These are phyloP conservation scores for Macrolepiota dolichaula DNA, from an alignment of 768 basidiomycete genomes.

Conservation along the genomic window DNA sequence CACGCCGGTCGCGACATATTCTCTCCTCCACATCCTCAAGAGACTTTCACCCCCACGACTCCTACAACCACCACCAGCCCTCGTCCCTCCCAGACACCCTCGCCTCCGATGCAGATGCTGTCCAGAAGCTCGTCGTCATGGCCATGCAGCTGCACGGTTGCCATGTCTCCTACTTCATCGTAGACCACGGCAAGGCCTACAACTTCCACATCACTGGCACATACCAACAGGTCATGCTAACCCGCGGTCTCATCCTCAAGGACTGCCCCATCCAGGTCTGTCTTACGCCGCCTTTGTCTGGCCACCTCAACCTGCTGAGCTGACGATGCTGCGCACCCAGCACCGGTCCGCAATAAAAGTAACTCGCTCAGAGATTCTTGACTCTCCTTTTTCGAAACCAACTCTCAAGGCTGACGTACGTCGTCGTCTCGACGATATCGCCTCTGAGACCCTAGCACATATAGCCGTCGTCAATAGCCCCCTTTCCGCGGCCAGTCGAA, in stretches of 20 bases:
- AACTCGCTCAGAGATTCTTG: constrained; percentile 89
- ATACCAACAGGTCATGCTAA: constrained; percentile 90
- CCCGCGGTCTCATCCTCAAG: constrained; percentile 84
- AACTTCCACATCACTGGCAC: constrained; percentile 90
- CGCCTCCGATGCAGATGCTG: constrained; percentile 62
- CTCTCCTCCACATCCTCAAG: constrained; percentile 61
- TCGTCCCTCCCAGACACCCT: constrained; percentile 33
- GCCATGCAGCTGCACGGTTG: constrained; percentile 81
- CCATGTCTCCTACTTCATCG: constrained; percentile 74
- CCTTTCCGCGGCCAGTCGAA: constrained; percentile 67
- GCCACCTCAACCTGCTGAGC: constrained; percentile 16
- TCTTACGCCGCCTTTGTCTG: constrained; percentile 15
- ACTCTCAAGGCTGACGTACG: constrained; percentile 79
- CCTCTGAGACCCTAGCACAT: constrained; percentile 87
- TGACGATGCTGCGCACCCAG: constrained; percentile 31
- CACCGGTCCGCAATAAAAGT: constrained; percentile 87
- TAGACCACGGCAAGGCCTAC: constrained; percentile 73
- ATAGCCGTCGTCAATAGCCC: constrained; percentile 92
- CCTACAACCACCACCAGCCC: constrained; percentile 33
- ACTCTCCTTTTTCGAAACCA: constrained; percentile 76
- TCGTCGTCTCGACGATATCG: constrained; percentile 89
- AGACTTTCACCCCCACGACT: constrained; percentile 47
- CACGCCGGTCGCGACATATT: constrained; percentile 73
- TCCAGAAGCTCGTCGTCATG: constrained; percentile 75
- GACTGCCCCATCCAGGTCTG: constrained; percentile 83